A percentile compares a stretch with the other conserved stretches of the same genome.
These are phyloP conservation scores for Diplodia sapinea DNA, from an alignment of 2,329 filamentous ascomycete genomes.

Conservation along the genomic window DNA sequence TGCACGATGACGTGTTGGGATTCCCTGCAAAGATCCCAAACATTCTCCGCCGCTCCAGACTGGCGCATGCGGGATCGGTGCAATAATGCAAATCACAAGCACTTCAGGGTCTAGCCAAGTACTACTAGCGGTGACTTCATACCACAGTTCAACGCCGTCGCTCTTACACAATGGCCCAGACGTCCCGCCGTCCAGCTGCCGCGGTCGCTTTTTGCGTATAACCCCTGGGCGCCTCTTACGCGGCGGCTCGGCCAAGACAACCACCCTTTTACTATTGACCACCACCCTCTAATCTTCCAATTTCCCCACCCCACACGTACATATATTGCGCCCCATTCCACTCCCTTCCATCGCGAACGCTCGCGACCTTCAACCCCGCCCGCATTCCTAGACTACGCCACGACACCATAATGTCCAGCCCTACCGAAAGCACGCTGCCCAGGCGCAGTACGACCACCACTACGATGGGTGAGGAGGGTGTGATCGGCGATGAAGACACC, in stretches of 20 bases:
- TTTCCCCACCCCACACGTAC: slow-evolving; percentile 16
- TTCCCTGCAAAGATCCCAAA: slow-evolving; percentile 13
- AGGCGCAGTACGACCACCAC: slow-evolving; percentile 40
- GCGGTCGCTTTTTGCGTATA: neutral
- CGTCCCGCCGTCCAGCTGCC: neutral
- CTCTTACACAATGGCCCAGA: neutral
- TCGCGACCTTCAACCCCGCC: neutral
- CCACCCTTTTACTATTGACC: slow-evolving; percentile 18
- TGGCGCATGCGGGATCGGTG: slow-evolving; percentile 21
- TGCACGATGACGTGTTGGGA: slow-evolving; percentile 27
- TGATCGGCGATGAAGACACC: slow-evolving; percentile 56
- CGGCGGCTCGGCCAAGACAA: slow-evolving; percentile 21
- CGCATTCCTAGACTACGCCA: neutral
- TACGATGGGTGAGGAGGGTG: slow-evolving; percentile 50
- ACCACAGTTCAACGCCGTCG: neutral
- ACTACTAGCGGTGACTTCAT: slow-evolving; percentile 12
- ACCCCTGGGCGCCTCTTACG: slow-evolving; percentile 29
- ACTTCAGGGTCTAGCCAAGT: slow-evolving; percentile 18
- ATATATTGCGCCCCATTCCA: neutral
- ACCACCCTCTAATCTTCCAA: slow-evolving; percentile 14
- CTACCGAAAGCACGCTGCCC: slow-evolving; percentile 41
- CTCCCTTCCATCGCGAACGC: neutral
- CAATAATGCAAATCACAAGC: slow-evolving; percentile 16
- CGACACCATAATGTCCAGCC: slow-evolving; percentile 40
- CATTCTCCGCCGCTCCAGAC: slow-evolving; percentile 5